Evolutionary conservation across 1,284 basidiomycete genomes (phyloP), one percentile per base, ranked within the genome.

Genomic region (Boletus calvinii): DNA sequence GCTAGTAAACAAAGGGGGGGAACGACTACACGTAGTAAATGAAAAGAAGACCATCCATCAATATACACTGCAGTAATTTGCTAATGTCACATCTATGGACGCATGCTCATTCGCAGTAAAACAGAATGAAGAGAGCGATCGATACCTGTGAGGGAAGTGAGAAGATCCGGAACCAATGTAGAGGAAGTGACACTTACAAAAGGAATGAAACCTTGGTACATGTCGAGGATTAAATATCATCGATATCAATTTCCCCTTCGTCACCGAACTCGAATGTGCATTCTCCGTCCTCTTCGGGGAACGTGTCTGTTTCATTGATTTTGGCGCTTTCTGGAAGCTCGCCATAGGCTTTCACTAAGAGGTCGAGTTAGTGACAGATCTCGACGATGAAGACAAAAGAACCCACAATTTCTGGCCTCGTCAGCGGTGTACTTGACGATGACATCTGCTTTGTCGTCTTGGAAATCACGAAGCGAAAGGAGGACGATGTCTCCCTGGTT

Each of bases 391-490:
- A 13, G 43, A 26, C 24, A 44, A 17, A 18, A 17, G 2, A 3
- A 41, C 58, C 78, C 69, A 81, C 89, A 62, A 70, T 90, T 93
- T 59, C 94, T 81, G 26, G 93, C 93, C 68, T 96, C 93, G 69
- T 98, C 95, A 30, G 94, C 85, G 12, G 94, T 97, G 75, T 99
- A 99, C 74, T 98, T 98, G 69, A 98, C 96, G 67, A 99, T 98
- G 45, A 99, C 96, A 76, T 99, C 97, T 30, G 95, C 97, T 74
- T 98, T 98, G 74, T 94, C 94, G 66, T 99, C 97, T 73, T 99
- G 96, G 84, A 99, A 99, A 52, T 99, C 97, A 62, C 97, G 92
- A 48, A 99, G 81, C 29, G 96, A 99, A 36, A 99, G 79, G 40
- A 99, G 80, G 58, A 99, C 88, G 70, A 99, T 98, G 69, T 99